Conservation (phyloP, 306 rosid genomes). For the Arachis stenosperma region DNA sequence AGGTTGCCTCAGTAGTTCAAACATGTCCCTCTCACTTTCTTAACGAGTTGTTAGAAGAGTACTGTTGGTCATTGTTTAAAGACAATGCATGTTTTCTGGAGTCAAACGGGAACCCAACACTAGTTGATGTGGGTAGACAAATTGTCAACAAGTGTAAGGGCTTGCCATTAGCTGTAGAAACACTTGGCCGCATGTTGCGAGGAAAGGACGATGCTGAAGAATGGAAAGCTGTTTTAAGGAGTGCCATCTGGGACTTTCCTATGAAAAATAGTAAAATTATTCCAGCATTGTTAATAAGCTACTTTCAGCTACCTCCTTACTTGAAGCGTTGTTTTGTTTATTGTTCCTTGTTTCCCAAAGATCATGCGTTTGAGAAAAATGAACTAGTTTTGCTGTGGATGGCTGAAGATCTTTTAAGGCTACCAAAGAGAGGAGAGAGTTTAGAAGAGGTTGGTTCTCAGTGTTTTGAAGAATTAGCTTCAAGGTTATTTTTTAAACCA, state of each 20-base stretch:
- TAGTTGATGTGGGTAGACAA: not conserved
- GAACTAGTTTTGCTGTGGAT: slow-evolving; percentile 25
- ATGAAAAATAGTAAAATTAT: not conserved
- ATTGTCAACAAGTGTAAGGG: slow-evolving; percentile 40
- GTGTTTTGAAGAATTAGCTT: slow-evolving; percentile 3
- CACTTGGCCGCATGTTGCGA: slow-evolving; percentile 39
- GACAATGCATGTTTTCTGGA: not conserved
- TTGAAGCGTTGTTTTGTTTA: slow-evolving; percentile 51
- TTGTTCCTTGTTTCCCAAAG: slow-evolving; percentile 45
- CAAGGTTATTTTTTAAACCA: slow-evolving; percentile 5
- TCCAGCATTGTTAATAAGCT: slow-evolving; percentile 40
- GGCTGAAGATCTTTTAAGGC: slow-evolving; percentile 33
- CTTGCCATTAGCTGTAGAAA: slow-evolving; percentile 43
- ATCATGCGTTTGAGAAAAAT: slow-evolving; percentile 7
- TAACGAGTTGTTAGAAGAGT: not conserved
- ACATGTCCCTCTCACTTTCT: not conserved
- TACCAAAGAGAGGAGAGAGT: not conserved
- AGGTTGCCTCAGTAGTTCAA: not conserved
- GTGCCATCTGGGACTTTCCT: slow-evolving; percentile 22
- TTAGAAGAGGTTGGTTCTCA: slow-evolving; percentile 13
- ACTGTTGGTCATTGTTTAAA: not conserved
- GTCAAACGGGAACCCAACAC: not conserved
- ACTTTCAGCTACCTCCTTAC: slow-evolving; percentile 38
- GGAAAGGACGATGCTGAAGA: not conserved
- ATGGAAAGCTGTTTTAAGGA: slow-evolving; percentile 9